Percentiles rank a stretch among this genome's conserved stretches.
phyloP scores from a whole-genome alignment of 306 rosid genomes.

The Clitoria ternatea region DNA sequence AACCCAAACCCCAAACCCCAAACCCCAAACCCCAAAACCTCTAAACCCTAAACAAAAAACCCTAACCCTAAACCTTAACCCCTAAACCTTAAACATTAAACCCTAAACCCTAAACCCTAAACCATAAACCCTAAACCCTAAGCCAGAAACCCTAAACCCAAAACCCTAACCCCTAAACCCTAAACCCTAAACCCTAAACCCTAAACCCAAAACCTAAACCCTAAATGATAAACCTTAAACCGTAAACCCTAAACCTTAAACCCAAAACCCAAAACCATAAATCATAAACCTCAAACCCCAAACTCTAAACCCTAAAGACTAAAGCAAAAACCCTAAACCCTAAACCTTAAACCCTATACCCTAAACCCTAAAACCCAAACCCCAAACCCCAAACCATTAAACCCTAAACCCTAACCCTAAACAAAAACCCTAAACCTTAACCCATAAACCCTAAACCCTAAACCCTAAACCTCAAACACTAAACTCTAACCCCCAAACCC shows the following conservation, averaged over 20 bases:
- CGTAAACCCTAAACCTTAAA: too few species aligned
- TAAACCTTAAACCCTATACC: constrained; percentile 19
- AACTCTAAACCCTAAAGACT: too few species aligned
- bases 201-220: constrained; percentile 12
- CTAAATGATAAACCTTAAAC: too few species aligned
- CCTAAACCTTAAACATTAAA: constrained; percentile 3
- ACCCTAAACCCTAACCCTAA: too few species aligned
- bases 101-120: constrained; percentile 18
- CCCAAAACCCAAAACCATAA: too few species aligned
- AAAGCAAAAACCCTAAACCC: too few species aligned
- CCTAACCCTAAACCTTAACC: constrained; percentile 3
- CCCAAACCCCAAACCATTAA: constrained; percentile 4
- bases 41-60: too few species aligned
- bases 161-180: constrained; percentile 14
- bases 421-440: too few species aligned
- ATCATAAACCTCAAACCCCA: too few species aligned
- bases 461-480: not conserved
- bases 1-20: not conserved
- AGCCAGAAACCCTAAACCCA: constrained; percentile 17
- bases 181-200: too few species aligned
- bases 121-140: too few species aligned
- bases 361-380: not conserved
- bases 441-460: not conserved
- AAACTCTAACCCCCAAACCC: not conserved
- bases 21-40: not conserved